These are phyloP conservation scores for Trichosporon faecale DNA, from an alignment of 1,284 basidiomycete genomes.

Conservation along the genomic window DNA sequence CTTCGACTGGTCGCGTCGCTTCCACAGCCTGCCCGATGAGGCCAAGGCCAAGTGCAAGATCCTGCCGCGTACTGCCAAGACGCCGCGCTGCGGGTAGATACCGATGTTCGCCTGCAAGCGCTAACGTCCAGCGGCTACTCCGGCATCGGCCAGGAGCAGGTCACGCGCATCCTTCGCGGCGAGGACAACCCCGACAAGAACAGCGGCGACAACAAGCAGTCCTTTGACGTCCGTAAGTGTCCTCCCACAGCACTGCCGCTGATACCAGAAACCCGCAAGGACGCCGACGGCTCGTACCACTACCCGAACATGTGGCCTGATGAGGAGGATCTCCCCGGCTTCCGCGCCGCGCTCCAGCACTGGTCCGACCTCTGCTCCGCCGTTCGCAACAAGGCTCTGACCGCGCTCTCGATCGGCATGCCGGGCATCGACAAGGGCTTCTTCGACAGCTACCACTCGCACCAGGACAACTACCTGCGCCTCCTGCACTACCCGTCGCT, in stretches of 20 bases:
- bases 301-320: slow-evolving; percentile 63
- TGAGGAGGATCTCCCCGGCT: slow-evolving; percentile 59
- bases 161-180: slow-evolving; percentile 38
- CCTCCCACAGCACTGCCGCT: background rate
- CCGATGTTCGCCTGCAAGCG: slow-evolving; percentile 27
- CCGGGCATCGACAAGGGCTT: slow-evolving; percentile 40
- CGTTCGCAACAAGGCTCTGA: slow-evolving; percentile 55
- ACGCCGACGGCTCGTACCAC: slow-evolving; percentile 24
- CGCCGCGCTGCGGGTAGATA: background rate
- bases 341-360: slow-evolving; percentile 57
- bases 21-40: slow-evolving; percentile 32
- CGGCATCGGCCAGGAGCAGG: slow-evolving; percentile 44
- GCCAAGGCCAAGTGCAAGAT: background rate
- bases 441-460: slow-evolving; percentile 41
- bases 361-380: slow-evolving; percentile 58
- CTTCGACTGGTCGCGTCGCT: slow-evolving; percentile 57
- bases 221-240: slow-evolving; percentile 57
- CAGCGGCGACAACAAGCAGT: slow-evolving; percentile 60
- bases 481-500: slow-evolving; percentile 56
- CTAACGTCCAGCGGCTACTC: slow-evolving; percentile 56
- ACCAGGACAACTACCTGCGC: slow-evolving; percentile 60
- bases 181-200: slow-evolving; percentile 48
- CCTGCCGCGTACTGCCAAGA: background rate
- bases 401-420: slow-evolving; percentile 59
- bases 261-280: slow-evolving; percentile 38